Evolutionary conservation across 208 protist species (phyloP), one percentile per base, ranked within the genome.

Genomic region (Crithidia mellificae): DNA sequence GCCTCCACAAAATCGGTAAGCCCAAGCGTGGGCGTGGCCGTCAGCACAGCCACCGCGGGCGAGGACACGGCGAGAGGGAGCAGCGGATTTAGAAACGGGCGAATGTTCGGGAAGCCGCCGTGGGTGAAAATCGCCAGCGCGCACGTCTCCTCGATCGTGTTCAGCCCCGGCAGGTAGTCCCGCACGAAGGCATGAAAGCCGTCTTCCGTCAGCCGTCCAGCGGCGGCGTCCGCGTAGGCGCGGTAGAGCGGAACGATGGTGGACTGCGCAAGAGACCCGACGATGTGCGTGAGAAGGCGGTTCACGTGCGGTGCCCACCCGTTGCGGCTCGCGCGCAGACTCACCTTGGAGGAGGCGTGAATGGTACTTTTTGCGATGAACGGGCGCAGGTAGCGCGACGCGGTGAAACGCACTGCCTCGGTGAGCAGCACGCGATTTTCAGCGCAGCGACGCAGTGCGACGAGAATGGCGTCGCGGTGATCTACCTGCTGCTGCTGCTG

Each of bases 1-100:
- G 77, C 85, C 49, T 96, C 87, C 11, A 92, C 79, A 56, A 96
- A 96, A 19, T 75, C 82, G 11, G 90, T 86, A 11, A 93, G 63
- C 39, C 88, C 72, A 61, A 86, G 65, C 25, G 69, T 70, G 2
- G 30, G 63, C 4, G 24, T 55, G 2, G 72, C 49, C 15, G 56
- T 43, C 1, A 73, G 27, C 8, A 50, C 7, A 2, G 61, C 39
- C 15, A 57, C 25, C 3, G 64, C 38, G 11, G 59, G 47, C 17
- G 46, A 43, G 15, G 51, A 27, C 3, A 39, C 38, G 14, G n/a
- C 53, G 6, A 66, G 41, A 6, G 63, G 53, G 19, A 49, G 30
- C 25, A 59, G 17, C 1, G 55, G 49, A 19, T 63, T 38, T 68
- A 87, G 50, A 46, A 85, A 41, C 20, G 77, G 41, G 12, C 81